phyloP scores from a whole-genome alignment of 345 rosid species.

The Heritiera fomes region DNA sequence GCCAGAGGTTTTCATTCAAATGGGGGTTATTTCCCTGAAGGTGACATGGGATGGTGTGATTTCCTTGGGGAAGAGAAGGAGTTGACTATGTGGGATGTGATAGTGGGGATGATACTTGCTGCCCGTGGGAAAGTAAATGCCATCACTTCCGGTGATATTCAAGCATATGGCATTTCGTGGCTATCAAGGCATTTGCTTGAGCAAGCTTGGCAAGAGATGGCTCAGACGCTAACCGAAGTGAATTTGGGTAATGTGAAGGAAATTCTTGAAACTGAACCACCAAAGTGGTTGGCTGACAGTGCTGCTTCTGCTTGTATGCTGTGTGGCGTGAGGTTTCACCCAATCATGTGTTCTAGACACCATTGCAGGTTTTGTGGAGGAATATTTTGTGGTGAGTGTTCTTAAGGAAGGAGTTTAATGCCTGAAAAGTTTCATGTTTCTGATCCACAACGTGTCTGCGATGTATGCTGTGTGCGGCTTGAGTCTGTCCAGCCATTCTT shows the following conservation, averaged over 20 bases:
- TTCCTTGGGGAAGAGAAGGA: slow-evolving; percentile 62
- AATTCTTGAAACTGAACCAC: slow-evolving; percentile 85
- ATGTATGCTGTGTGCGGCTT: slow-evolving; percentile 84
- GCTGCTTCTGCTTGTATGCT: slow-evolving; percentile 90
- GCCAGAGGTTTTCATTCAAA: slow-evolving; percentile 53
- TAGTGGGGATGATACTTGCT: slow-evolving; percentile 76
- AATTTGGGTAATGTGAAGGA: slow-evolving; percentile 65
- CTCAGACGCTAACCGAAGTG: slow-evolving; percentile 77
- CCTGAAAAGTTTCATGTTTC: slow-evolving; percentile 64
- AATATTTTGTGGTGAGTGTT: slow-evolving; percentile 78
- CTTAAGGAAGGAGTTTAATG: slow-evolving; percentile 88
- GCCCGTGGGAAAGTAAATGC: slow-evolving; percentile 84
- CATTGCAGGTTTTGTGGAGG: slow-evolving; percentile 98
- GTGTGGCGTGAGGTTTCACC: slow-evolving; percentile 84
- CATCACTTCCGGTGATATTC: slow-evolving; percentile 63
- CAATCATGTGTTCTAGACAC: slow-evolving; percentile 92
- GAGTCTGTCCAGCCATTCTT: slow-evolving; percentile 83
- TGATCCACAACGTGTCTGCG: slow-evolving; percentile 89
- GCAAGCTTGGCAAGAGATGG: slow-evolving; percentile 98
- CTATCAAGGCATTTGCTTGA: slow-evolving; percentile 68
- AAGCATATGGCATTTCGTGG: slow-evolving; percentile 53
- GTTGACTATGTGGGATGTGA: slow-evolving; percentile 95
- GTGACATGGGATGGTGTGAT: slow-evolving; percentile 83
- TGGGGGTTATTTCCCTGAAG: slow-evolving; percentile 92
- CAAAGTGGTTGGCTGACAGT: slow-evolving; percentile 89